Conservation (phyloP, 306 rosid species). For the Pueraria montana region DNA sequence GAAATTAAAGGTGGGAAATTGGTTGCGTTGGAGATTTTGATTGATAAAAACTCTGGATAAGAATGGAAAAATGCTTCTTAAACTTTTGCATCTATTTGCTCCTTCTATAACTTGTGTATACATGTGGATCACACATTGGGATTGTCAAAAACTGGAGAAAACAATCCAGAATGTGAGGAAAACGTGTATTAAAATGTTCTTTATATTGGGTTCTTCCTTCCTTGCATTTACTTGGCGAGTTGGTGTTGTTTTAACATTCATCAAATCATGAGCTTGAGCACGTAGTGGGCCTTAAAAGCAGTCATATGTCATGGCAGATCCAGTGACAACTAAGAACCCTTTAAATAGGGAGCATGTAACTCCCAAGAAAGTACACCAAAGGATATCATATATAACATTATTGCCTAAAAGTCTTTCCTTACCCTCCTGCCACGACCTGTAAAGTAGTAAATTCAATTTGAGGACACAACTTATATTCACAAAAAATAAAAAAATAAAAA, state of each 20-base stretch:
- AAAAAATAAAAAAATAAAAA: not conserved
- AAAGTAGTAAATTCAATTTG: conserved; percentile 23
- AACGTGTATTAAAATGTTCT: not conserved
- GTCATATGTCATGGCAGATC: not conserved
- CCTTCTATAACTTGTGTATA: not conserved
- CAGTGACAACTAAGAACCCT: not conserved
- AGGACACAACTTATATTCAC: conserved; percentile 7
- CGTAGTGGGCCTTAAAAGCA: not conserved
- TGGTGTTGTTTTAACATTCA: conserved; percentile 6
- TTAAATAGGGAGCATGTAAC: not conserved
- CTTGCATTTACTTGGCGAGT: conserved; percentile 3
- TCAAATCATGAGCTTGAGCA: not conserved
- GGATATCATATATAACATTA: not conserved
- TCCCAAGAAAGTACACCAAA: not conserved
- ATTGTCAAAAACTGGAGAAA: conserved; percentile 20
- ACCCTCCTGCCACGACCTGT: conserved; percentile 4
- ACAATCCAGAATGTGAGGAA: not conserved
- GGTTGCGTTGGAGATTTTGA: conserved; percentile 22
- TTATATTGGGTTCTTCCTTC: not conserved
- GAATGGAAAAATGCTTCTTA: conserved; percentile 20
- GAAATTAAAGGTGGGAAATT: conserved; percentile 21
- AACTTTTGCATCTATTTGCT: conserved; percentile 10
- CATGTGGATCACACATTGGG: conserved; percentile 1
- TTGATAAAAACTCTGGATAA: not conserved
- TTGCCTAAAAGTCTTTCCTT: not conserved